These are phyloP conservation scores for Hyparrhenia diplandra DNA, from an alignment of 176 grass and related monocot genomes.

Conservation along the genomic window DNA sequence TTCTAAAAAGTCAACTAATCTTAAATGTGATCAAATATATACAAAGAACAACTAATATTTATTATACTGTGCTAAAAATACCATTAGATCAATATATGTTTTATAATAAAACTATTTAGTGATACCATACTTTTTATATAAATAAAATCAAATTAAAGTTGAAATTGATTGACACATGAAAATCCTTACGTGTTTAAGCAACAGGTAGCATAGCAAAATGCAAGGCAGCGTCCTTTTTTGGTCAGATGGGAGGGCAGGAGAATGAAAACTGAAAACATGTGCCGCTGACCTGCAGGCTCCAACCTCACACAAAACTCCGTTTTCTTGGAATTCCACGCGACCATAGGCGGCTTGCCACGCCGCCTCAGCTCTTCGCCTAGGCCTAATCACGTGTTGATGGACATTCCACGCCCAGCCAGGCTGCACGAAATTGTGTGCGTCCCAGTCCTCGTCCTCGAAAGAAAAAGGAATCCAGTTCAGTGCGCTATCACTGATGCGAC, in stretches of 20 bases:
- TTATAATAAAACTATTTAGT: background rate
- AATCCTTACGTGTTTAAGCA: no score
- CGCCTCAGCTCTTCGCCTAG: background rate
- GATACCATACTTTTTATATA: background rate
- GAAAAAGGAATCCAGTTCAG: background rate
- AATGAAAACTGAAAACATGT: background rate
- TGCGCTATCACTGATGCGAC: background rate
- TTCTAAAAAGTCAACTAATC: background rate
- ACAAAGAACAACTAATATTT: no score
- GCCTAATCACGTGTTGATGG: constrained; percentile 9
- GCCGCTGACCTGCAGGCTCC: background rate
- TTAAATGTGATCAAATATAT: background rate
- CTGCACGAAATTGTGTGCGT: background rate
- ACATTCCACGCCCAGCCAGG: background rate
- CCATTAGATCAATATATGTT: no score
- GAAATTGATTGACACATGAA: background rate
- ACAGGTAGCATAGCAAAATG: no score
- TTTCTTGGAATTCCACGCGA: background rate
- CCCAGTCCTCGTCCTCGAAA: background rate
- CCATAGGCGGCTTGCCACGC: background rate
- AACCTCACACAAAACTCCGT: background rate
- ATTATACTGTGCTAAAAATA: no score
- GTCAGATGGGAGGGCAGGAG: background rate
- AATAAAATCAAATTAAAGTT: background rate
- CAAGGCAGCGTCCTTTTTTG: no score